A percentile compares a stretch with the other conserved stretches of the same genome.
Evolutionary conservation across 2,329 filamentous ascomycete species (phyloP).

Genomic region (Pseudocercospora macadamiae): DNA sequence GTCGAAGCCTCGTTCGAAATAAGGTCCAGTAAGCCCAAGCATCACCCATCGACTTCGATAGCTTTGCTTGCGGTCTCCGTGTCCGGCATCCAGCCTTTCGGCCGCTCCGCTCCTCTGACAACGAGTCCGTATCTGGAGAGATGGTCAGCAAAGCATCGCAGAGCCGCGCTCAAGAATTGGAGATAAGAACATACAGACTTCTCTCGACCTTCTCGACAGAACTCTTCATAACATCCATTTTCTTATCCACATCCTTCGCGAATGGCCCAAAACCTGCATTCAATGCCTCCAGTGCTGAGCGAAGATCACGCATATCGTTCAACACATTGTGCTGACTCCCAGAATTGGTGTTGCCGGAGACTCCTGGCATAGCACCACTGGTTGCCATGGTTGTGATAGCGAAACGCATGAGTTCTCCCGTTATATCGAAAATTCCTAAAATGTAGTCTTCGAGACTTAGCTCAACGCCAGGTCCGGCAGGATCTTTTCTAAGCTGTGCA

Average conservation of each 20-base stretch:
- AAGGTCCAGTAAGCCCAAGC: not conserved
- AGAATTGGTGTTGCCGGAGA: constrained; percentile 28
- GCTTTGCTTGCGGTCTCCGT: constrained; percentile 44
- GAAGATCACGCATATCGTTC: constrained; percentile 76
- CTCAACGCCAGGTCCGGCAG: constrained; percentile 54
- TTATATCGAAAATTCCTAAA: constrained; percentile 88
- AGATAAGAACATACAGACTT: constrained; percentile 22
- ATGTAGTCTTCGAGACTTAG: constrained; percentile 84
- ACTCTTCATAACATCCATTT: constrained; percentile 81
- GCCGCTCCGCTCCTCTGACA: constrained; percentile 84
- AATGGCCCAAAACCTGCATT: constrained; percentile 60
- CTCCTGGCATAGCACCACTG: constrained; percentile 61
- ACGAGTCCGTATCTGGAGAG: constrained; percentile 70
- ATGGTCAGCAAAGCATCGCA: not conserved
- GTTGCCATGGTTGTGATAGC: constrained; percentile 86
- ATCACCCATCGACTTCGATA: constrained; percentile 45
- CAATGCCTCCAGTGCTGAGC: constrained; percentile 75
- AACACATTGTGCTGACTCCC: constrained; percentile 64
- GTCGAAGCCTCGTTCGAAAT: not conserved
- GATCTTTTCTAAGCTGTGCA: constrained; percentile 40
- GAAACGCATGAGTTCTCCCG: constrained; percentile 96
- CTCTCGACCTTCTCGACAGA: constrained; percentile 95
- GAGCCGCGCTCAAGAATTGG: not conserved
- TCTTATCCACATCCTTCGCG: constrained; percentile 69
- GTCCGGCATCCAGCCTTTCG: constrained; percentile 90